phyloP scores from a whole-genome alignment of 2,329 filamentous ascomycete species.

The Aspergillus flavus region DNA sequence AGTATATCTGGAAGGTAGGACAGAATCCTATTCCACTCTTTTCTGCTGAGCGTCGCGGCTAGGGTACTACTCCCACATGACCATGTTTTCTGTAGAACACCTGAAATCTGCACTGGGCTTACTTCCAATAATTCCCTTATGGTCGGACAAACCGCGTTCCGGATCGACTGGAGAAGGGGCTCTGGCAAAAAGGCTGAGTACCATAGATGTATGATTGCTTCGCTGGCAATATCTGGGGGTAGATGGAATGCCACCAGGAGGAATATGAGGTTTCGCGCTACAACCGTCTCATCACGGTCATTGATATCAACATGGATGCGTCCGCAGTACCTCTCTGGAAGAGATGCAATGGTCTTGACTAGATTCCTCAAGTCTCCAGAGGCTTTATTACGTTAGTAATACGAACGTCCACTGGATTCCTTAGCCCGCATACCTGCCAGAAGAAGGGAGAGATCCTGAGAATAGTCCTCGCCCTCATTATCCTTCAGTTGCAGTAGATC shows the following conservation, averaged over 20 bases:
- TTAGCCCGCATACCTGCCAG: not conserved
- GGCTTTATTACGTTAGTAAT: not conserved
- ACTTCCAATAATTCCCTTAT: not conserved
- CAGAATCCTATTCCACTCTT: not conserved
- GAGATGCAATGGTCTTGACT: not conserved
- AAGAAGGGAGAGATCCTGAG: not conserved
- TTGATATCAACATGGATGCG: not conserved
- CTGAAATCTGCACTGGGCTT: not conserved
- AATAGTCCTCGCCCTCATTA: not conserved
- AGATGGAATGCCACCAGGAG: not conserved
- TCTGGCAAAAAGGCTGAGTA: not conserved
- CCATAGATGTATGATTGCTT: not conserved
- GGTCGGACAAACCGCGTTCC: not conserved
- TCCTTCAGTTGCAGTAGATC: not conserved
- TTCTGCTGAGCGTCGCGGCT: not conserved
- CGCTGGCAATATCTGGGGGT: not conserved
- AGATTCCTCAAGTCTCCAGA: not conserved
- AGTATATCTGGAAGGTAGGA: no score
- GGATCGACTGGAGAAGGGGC: not conserved
- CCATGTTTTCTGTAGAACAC: not conserved
- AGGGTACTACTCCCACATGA: not conserved
- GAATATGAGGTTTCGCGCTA: not conserved
- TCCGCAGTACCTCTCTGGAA: not conserved
- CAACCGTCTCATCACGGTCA: not conserved
- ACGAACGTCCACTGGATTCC: fast-evolving